Evolutionary conservation across 1,284 basidiomycete species (phyloP).

Genomic region (Fereydounia khargensis): DNA sequence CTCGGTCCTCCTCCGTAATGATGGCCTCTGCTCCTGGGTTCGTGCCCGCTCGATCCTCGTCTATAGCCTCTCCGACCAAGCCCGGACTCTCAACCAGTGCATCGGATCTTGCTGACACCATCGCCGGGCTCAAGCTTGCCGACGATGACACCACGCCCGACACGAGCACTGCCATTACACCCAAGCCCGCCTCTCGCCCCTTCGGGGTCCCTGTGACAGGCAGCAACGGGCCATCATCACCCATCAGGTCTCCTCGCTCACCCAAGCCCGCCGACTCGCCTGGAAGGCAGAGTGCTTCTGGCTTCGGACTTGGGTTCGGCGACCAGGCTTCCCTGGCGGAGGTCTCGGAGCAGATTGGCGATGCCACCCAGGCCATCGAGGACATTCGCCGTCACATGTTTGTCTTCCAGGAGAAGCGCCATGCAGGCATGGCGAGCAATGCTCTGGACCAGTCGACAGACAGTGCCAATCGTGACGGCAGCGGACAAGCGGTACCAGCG

Average conservation of each 20-base stretch:
- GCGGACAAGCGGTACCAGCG: not conserved
- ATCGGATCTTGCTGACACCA: conserved; percentile 33
- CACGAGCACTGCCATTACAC: not conserved
- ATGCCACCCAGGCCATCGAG: conserved; percentile 21
- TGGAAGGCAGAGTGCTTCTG: not conserved
- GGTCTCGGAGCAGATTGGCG: conserved; percentile 18
- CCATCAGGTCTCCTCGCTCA: conserved; percentile 3
- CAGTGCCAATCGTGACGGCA: not conserved
- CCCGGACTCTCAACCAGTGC: conserved; percentile 8
- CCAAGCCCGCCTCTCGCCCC: not conserved
- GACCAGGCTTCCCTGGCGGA: conserved; percentile 12
- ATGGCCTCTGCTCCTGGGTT: conserved; percentile 12
- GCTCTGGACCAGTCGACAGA: not conserved
- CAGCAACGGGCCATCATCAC: conserved; percentile 7
- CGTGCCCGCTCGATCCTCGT: conserved; percentile 22
- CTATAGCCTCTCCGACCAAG: conserved; percentile 9
- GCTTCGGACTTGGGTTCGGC: no score
- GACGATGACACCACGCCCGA: conserved; percentile 3
- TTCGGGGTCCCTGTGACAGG: no score
- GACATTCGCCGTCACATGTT: conserved; percentile 34
- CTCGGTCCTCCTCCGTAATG: conserved; percentile 26
- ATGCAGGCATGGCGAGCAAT: no score
- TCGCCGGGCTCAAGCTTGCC: conserved; percentile 15
- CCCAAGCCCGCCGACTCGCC: not conserved
- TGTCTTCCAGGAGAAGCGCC: conserved; percentile 35